Conservation (phyloP, 805 yeast genomes). For the Lachancea mirantina region DNA sequence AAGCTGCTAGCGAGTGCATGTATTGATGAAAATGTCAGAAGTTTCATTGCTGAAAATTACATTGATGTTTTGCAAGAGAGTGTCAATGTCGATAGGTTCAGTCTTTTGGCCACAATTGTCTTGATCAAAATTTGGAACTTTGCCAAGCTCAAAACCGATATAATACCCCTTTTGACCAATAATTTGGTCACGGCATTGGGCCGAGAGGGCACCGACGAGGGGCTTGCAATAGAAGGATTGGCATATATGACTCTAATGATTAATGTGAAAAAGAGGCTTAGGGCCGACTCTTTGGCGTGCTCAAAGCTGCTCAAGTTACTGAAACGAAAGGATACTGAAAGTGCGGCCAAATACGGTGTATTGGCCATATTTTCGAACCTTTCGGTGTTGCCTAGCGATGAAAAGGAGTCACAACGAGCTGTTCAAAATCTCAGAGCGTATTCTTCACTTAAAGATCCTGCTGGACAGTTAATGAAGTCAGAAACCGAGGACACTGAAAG, state of each 20-base stretch:
- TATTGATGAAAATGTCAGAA: conserved; percentile 44
- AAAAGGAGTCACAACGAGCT: conserved; percentile 15
- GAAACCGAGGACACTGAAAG: conserved; percentile 20
- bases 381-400: conserved; percentile 16
- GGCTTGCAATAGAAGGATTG: conserved; percentile 37
- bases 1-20: conserved; percentile 40
- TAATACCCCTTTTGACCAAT: conserved; percentile 29
- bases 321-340: conserved; percentile 11
- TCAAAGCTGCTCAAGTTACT: conserved; percentile 26
- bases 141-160: conserved; percentile 31
- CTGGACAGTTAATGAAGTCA: conserved; percentile 5
- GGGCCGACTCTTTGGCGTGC: conserved; percentile 34
- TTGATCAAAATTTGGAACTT: conserved; percentile 54
- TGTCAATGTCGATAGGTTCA: conserved; percentile 21
- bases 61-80: conserved; percentile 35
- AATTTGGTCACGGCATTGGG: conserved; percentile 20
- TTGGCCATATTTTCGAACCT: conserved; percentile 32
- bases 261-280: conserved; percentile 31
- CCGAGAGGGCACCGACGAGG: conserved; percentile 8
- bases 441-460: conserved; percentile 25
- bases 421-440: conserved; percentile 27
- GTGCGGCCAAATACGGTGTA: conserved; percentile 27
- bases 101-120: conserved; percentile 37
- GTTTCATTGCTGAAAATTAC: conserved; percentile 41
- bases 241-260: conserved; percentile 43